Evolutionary conservation across 805 yeast species (phyloP).

Genomic region (Pachysolen tannophilus): DNA sequence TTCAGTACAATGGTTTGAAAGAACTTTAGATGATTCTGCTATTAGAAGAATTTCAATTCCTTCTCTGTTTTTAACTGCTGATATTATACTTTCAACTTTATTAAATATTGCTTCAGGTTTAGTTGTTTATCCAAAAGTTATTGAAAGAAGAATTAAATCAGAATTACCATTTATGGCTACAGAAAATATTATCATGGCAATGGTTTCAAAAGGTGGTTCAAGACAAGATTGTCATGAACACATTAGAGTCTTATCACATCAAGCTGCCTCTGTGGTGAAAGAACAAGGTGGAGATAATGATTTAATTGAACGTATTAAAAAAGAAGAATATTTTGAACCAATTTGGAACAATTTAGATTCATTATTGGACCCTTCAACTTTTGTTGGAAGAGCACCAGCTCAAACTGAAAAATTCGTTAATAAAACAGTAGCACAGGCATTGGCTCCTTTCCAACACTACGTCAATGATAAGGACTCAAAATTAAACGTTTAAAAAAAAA

Average conservation of each 20-base stretch:
- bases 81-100: conserved; percentile 82
- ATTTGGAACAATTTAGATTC: conserved; percentile 76
- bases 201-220: conserved; percentile 96
- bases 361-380: conserved; percentile 85
- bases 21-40: conserved; percentile 97
- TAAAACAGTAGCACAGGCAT: conserved; percentile 76
- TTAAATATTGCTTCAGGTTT: conserved; percentile 90
- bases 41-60: conserved; percentile 96
- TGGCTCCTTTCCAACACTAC: conserved; percentile 52
- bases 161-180: conserved; percentile 99
- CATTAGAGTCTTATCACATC: conserved; percentile 93
- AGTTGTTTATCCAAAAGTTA: conserved; percentile 97
- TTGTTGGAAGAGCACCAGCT: conserved; percentile 97
- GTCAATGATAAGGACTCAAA: conserved; percentile 65
- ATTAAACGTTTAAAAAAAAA: conserved; percentile 75
- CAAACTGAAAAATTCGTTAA: conserved; percentile 92
- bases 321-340: conserved; percentile 77
- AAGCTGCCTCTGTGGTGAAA: conserved; percentile 95
- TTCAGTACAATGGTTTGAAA: conserved; percentile 98
- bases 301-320: conserved; percentile 78
- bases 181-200: conserved; percentile 98
- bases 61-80: conserved; percentile 93
- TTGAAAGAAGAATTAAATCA: conserved; percentile 88
- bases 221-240: conserved; percentile 98
- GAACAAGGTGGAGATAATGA: conserved; percentile 99